phyloP scores from a whole-genome alignment of 441 rosid genomes.

The Populus hybrid region DNA sequence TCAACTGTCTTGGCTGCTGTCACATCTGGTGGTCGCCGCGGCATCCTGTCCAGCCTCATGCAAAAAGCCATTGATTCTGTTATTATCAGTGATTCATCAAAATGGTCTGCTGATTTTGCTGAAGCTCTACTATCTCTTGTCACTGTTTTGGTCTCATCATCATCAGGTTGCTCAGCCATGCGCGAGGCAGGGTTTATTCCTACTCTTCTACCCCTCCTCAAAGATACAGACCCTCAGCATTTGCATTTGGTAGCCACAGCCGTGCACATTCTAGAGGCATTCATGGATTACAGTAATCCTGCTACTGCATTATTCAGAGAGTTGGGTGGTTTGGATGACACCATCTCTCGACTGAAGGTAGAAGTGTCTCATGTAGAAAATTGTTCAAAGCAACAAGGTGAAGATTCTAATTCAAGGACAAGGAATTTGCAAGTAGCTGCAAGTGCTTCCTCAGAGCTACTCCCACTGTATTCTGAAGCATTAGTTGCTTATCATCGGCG shows the following conservation, averaged over 20 bases:
- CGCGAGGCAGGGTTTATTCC: slow-evolving; percentile 96
- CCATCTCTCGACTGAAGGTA: slow-evolving; percentile 73
- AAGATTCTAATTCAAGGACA: slow-evolving; percentile 46
- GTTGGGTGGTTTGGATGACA: slow-evolving; percentile 96
- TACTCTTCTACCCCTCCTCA: slow-evolving; percentile 88
- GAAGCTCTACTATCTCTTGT: slow-evolving; percentile 91
- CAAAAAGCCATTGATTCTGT: slow-evolving; percentile 92
- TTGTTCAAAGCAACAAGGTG: slow-evolving; percentile 50
- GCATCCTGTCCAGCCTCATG: slow-evolving; percentile 88
- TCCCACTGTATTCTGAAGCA: slow-evolving; percentile 81
- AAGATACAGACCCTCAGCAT: slow-evolving; percentile 92
- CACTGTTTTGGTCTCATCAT: slow-evolving; percentile 86
- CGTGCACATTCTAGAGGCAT: slow-evolving; percentile 84
- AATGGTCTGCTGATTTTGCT: slow-evolving; percentile 84
- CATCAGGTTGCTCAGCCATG: slow-evolving; percentile 95
- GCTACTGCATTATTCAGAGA: slow-evolving; percentile 94
- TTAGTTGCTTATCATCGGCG: slow-evolving; percentile 78
- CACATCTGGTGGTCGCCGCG: slow-evolving; percentile 90
- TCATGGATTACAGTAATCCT: slow-evolving; percentile 96
- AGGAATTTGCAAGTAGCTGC: slow-evolving; percentile 37
- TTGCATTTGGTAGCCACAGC: slow-evolving; percentile 89
- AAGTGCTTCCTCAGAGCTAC: slow-evolving; percentile 48
- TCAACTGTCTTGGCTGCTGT: slow-evolving; percentile 80
- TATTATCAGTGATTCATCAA: slow-evolving; percentile 56
- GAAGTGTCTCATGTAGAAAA: slow-evolving; percentile 76